These are phyloP conservation scores for Trichoderma sp. DNA, from an alignment of 2,329 filamentous ascomycete species.

Conservation along the genomic window DNA sequence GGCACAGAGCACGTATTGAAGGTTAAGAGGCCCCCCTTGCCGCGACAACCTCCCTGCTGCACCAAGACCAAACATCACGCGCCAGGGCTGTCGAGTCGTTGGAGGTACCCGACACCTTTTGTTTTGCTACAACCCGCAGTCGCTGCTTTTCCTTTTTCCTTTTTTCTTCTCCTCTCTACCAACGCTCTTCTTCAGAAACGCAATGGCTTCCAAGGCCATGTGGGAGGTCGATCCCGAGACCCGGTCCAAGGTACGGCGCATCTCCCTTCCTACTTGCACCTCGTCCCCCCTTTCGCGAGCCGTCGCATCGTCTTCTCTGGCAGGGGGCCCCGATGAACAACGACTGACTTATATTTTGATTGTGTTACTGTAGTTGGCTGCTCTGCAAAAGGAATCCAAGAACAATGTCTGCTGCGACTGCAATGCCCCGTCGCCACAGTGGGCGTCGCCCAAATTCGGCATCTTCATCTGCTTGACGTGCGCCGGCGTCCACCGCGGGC, in stretches of 20 bases:
- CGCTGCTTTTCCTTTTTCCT: background rate
- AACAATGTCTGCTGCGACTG: constrained; percentile 96
- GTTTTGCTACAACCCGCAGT: background rate
- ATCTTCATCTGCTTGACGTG: constrained; percentile 98
- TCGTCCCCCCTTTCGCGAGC: constrained; percentile 2
- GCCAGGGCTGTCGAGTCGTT: background rate
- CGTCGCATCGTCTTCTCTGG: constrained; percentile 16
- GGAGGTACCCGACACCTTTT: background rate
- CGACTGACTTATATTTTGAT: constrained; percentile 19
- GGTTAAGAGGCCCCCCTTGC: background rate
- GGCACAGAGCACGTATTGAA: background rate
- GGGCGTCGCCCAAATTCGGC: constrained; percentile 95
- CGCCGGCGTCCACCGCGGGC: constrained; percentile 87
- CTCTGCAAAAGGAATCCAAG: constrained; percentile 84
- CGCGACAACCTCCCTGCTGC: constrained; percentile 13
- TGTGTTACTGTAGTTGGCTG: constrained; percentile 63
- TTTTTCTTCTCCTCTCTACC: background rate
- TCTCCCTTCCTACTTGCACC: constrained; percentile 13
- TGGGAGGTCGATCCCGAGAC: constrained; percentile 99
- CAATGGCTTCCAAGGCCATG: constrained; percentile 73
- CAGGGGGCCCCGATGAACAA: background rate
- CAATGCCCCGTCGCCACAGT: constrained; percentile 92
- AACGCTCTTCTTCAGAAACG: constrained; percentile 6
- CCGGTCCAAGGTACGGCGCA: constrained; percentile 72
- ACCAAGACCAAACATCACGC: constrained; percentile 13